These are phyloP conservation scores for Vitrella brassicaformis DNA, from an alignment of 73 alveolate genomes.

Conservation along the genomic window DNA sequence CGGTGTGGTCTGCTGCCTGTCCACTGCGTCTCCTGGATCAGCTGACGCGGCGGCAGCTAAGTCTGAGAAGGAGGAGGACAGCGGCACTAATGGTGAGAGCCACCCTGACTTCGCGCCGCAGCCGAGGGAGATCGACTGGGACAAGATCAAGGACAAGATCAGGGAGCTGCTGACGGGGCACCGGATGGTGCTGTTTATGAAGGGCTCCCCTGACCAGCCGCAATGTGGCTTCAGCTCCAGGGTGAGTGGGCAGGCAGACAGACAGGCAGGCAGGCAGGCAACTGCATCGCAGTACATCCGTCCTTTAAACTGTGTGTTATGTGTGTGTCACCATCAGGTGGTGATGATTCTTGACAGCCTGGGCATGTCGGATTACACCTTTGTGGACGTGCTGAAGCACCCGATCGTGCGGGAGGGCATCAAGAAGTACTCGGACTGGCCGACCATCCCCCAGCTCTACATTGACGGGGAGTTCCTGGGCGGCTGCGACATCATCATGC, in stretches of 20 bases:
- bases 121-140: too few species aligned
- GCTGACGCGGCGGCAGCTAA: too few species aligned
- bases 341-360: neutral
- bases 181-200: constrained; percentile 70
- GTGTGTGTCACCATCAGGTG: too few species aligned
- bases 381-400: constrained; percentile 46
- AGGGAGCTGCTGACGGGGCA: constrained; percentile 11
- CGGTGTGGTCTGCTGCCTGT: too few species aligned
- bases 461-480: constrained; percentile 63
- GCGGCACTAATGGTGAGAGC: too few species aligned
- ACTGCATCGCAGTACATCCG: too few species aligned
- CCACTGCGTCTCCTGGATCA: too few species aligned
- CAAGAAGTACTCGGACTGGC: constrained; percentile 72
- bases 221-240: constrained; percentile 71
- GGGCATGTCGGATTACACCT: constrained; percentile 9
- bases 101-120: too few species aligned
- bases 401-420: constrained; percentile 46
- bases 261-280: constrained; percentile 9
- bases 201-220: constrained; percentile 69
- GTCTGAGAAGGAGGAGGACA: too few species aligned
- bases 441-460: constrained; percentile 71
- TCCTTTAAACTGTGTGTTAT: too few species aligned
- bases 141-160: neutral
- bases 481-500: constrained; percentile 69
- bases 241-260: constrained; percentile 49